phyloP scores from a whole-genome alignment of 2,329 filamentous ascomycete genomes.

The Nakataea oryzae region DNA sequence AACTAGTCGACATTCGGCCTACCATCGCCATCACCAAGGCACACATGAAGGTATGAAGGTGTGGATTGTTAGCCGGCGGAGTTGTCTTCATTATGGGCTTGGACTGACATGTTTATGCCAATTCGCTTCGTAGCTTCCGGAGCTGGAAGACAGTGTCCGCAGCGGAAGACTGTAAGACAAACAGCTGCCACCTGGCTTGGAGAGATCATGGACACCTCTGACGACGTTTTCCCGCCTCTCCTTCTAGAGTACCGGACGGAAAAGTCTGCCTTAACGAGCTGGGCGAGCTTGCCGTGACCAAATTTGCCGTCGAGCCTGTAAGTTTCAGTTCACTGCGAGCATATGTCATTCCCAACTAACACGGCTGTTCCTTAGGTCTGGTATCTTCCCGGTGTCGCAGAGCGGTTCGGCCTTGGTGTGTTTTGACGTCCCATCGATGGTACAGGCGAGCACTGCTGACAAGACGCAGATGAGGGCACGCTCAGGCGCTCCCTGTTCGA shows the following conservation, averaged over 20 bases:
- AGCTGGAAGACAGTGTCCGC: constrained; percentile 80
- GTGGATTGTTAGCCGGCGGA: not conserved
- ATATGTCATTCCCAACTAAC: constrained; percentile 6
- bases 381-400: constrained; percentile 80
- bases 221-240: not conserved
- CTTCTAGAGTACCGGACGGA: constrained; percentile 55
- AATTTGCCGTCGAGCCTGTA: constrained; percentile 91
- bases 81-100: not conserved
- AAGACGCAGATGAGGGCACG: constrained; percentile 61
- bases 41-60: constrained; percentile 61
- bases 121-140: constrained; percentile 51
- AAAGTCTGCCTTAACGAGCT: constrained; percentile 80
- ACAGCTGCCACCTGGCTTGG: not conserved
- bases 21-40: constrained; percentile 88
- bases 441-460: constrained; percentile 8
- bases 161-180: constrained; percentile 54
- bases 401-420: constrained; percentile 80
- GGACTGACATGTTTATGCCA: not conserved
- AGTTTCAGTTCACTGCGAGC: constrained; percentile 32
- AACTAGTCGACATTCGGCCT: constrained; percentile 66
- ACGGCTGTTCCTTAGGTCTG: constrained; percentile 38
- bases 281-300: constrained; percentile 88
- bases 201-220: not conserved
- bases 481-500: constrained; percentile 85
- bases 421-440: constrained; percentile 12